Percentiles rank a stretch among this genome's conserved stretches.
phyloP scores from a whole-genome alignment of 1,139 yeast genomes.

The Saccharomycopsis phalli region DNA sequence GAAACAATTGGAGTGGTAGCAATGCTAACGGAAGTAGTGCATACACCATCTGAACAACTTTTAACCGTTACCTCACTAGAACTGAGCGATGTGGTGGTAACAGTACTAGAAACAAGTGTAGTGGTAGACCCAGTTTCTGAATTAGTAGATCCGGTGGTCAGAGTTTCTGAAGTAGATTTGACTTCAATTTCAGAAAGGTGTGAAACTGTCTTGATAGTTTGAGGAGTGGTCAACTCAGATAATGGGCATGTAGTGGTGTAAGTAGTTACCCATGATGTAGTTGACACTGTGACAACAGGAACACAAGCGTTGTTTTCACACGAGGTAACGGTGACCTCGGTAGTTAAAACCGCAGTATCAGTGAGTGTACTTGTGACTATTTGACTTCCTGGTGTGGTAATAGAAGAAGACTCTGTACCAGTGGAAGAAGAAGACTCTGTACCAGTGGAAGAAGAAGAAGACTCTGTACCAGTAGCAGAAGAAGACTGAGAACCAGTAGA shows the following conservation, averaged over 20 bases:
- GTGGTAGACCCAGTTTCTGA: too few species aligned
- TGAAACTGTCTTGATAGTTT: conserved; percentile 1
- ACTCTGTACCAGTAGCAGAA: conserved; percentile 1
- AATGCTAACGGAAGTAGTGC: conserved; percentile 1
- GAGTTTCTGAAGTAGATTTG: neutral
- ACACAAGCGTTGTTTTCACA: neutral
- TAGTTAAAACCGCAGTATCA: neutral
- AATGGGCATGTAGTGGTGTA: conserved; percentile 1
- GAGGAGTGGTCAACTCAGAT: neutral
- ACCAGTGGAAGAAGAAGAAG: neutral
- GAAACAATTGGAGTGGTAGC: neutral
- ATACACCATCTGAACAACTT: neutral
- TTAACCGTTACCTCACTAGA: neutral
- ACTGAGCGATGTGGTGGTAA: neutral
- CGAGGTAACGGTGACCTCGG: conserved; percentile 12
- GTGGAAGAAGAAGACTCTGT: conserved; percentile 4
- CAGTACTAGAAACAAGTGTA: neutral
- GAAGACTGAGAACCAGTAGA: neutral
- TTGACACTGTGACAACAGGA: neutral
- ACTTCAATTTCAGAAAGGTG: neutral
- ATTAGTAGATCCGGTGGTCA: conserved; percentile 1
- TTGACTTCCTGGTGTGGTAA: too few species aligned
- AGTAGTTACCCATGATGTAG: conserved; percentile 1
- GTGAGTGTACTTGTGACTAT: neutral
- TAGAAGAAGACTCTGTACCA: conserved; percentile 3